Conservation (phyloP, 495 filamentous ascomycete genomes). For the Pyrenula aspistea region DNA sequence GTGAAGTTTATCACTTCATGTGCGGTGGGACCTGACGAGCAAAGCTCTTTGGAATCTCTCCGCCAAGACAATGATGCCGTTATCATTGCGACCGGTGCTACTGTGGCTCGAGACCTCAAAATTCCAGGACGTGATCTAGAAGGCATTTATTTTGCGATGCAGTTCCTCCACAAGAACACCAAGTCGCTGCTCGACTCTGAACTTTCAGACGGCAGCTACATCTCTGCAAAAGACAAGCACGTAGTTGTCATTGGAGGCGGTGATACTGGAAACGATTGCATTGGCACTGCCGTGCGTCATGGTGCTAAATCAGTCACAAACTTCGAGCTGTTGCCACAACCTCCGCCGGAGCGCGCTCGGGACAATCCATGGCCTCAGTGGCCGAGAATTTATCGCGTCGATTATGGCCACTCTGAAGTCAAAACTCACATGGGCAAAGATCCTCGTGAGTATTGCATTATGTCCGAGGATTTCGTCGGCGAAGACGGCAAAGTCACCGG, state of each 20-base stretch:
- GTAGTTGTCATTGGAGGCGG: conserved; percentile 97
- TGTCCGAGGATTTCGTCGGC: conserved; percentile 95
- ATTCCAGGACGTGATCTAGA: conserved; percentile 84
- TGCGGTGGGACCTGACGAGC: conserved; percentile 63
- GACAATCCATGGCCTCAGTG: conserved; percentile 99
- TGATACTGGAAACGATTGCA: conserved; percentile 98
- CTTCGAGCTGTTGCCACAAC: conserved; percentile 94
- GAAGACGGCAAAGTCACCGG: conserved; percentile 91
- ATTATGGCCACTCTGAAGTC: conserved; percentile 95
- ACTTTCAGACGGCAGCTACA: conserved; percentile 76
- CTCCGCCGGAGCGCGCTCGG: conserved; percentile 81
- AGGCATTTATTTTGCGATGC: conserved; percentile 96
- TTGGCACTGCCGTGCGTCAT: conserved; percentile 95
- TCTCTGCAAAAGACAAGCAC: conserved; percentile 93
- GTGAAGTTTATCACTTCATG: conserved; percentile 70
- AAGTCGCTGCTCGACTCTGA: conserved; percentile 95
- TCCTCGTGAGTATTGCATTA: conserved; percentile 96
- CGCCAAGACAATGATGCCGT: conserved; percentile 73
- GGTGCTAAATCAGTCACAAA: conserved; percentile 94
- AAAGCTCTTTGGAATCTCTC: conserved; percentile 61
- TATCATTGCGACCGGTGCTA: conserved; percentile 92
- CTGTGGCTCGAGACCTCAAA: conserved; percentile 90
- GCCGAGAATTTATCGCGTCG: conserved; percentile 96
- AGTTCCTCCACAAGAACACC: conserved; percentile 96
- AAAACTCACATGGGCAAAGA: conserved; percentile 97